Evolutionary conservation across 306 rosid genomes (phyloP), one percentile per base, ranked within the genome.

Genomic region (Sphenostylis stenocarpa): DNA sequence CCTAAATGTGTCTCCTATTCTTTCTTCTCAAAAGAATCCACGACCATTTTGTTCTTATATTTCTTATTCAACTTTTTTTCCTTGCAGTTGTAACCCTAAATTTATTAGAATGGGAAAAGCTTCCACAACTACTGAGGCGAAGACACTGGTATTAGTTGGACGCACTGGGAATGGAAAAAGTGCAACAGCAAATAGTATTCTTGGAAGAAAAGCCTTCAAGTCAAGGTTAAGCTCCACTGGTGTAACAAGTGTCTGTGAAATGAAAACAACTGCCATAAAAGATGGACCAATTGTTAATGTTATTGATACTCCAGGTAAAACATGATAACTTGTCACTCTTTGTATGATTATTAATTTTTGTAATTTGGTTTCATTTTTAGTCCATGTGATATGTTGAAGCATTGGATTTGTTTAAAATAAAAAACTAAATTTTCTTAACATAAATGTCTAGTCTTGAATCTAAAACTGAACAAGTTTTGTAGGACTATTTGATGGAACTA

Each of bases 131-230:
- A 85, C 71, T 67, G 87, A 75, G 53, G 86, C n/a, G 31, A 82
- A 88, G n/a, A 94, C 98, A 0, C 28, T 94, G n/a, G 96, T 94
- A 20, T 82, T 93, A 41, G 97, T 93, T 67, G 98, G 98, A 20
- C 86, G 89, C 1, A 93, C 98, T 4, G 97, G 97, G 17, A 91
- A 91, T 72, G 97, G 98, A 0, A 94, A 93, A 83, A 94, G 98
- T 81, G 94, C 98, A 4, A 94, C 97, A 0, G 98, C 94, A 3
- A 94, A 94, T 65, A 91, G 86, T 33, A 87, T 94, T 84, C 64
- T 91, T 63, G 94, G 97, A 28, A 88, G 39, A 60, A 88, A 62
- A 84, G 85, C 81, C 36, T 94, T 91, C 88, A 87, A 69, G 10
- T 91, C 98, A 2, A 83, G 69, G 82, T 56, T 82, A 11, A 85